These are phyloP conservation scores for Penicillium sp. DNA, from an alignment of 2,329 filamentous ascomycete species.

Conservation along the genomic window DNA sequence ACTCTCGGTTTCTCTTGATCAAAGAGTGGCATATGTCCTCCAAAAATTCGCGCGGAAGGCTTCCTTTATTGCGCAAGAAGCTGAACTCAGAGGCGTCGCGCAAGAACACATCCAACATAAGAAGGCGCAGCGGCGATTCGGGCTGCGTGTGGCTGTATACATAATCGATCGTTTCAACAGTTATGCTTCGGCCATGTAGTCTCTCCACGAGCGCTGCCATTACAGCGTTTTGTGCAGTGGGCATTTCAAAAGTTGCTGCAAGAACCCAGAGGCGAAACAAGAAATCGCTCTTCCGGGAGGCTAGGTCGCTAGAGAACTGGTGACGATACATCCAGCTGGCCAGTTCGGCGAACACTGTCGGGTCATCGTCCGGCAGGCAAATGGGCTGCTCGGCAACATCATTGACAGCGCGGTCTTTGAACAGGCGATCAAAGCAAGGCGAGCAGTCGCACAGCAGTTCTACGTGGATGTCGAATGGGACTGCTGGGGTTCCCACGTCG, in stretches of 20 bases:
- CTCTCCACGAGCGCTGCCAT: not conserved
- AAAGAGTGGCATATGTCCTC: not conserved
- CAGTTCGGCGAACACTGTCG: conserved; percentile 9
- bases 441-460: conserved; percentile 13
- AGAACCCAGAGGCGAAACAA: conserved; percentile 12
- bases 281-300: not conserved
- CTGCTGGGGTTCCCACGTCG: conserved; percentile 1
- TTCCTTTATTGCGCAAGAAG: not conserved
- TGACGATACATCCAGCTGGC: conserved; percentile 12
- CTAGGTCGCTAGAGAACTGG: not conserved
- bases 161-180: not conserved
- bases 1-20: not conserved
- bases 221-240: conserved; percentile 6
- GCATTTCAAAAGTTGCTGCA: conserved; percentile 10
- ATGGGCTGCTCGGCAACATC: not conserved
- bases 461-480: conserved; percentile 12
- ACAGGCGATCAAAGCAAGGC: conserved; percentile 10
- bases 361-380: conserved; percentile 11
- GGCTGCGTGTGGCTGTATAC: not conserved
- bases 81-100: not conserved
- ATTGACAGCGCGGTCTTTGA: not conserved
- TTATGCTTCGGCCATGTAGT: not conserved
- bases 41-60: not conserved
- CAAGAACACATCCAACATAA: not conserved
- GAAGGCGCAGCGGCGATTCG: not conserved